A percentile compares a stretch with the other conserved stretches of the same genome.
Conservation (phyloP, 257 asterid species). For the Rehmannia glutinosa region DNA sequence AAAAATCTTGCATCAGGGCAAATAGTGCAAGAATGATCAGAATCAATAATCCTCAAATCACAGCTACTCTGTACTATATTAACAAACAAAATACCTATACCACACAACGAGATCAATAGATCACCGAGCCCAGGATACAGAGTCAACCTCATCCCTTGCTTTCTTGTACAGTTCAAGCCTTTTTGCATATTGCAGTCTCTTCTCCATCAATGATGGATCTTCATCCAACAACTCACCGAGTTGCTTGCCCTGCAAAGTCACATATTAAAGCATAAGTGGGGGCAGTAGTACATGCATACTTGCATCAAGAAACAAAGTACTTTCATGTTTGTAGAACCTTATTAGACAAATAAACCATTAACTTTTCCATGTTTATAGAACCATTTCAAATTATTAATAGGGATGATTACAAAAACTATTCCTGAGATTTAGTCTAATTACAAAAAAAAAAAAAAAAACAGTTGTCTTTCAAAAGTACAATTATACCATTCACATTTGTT, state of each 20-base stretch:
- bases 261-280: too few species aligned
- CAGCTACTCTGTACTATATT: constrained; percentile 4
- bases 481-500: too few species aligned
- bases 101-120: not conserved
- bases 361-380: too few species aligned
- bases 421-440: too few species aligned
- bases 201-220: constrained; percentile 91
- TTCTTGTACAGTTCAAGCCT: constrained; percentile 85
- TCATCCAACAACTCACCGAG: constrained; percentile 67
- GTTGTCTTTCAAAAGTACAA: too few species aligned
- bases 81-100: constrained; percentile 19
- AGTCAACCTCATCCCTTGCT: constrained; percentile 85
- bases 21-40: constrained; percentile 4
- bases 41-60: constrained; percentile 6
- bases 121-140: constrained; percentile 63
- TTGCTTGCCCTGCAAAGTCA: constrained; percentile 58
- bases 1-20: not conserved
- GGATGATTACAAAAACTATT: too few species aligned
- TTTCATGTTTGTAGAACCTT: too few species aligned
- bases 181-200: constrained; percentile 61
- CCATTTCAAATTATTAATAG: too few species aligned
- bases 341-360: too few species aligned
- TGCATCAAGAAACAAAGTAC: too few species aligned
- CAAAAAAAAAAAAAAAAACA: too few species aligned
- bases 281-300: too few species aligned